Evolutionary conservation across 2,329 filamentous ascomycete species (phyloP).

Genomic region (Neofusicoccum umdonicola): DNA sequence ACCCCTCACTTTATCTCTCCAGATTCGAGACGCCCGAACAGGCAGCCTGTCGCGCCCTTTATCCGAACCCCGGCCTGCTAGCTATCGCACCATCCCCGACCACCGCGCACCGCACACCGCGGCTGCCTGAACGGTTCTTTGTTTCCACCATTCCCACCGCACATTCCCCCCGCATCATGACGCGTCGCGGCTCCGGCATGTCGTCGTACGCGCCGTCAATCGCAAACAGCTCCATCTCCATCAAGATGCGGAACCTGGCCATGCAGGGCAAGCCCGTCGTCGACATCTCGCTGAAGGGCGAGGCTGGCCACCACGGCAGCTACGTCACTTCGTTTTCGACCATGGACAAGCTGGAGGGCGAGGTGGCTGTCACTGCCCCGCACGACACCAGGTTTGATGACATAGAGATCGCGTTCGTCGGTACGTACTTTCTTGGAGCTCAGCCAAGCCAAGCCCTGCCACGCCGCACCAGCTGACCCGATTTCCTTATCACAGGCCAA

Average conservation of each 20-base stretch:
- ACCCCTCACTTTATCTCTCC: not conserved
- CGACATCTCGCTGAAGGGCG: conserved; percentile 41
- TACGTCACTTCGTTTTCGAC: conserved; percentile 54
- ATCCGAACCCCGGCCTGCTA: not conserved
- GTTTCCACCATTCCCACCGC: not conserved
- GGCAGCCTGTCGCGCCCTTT: not conserved
- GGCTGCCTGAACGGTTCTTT: not conserved
- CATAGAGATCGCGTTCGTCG: conserved; percentile 58
- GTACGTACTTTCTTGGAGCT: conserved; percentile 33
- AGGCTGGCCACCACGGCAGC: conserved; percentile 26
- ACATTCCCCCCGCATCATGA: not conserved
- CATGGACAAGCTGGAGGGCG: conserved; percentile 56
- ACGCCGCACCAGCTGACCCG: conserved; percentile 20
- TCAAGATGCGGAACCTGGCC: conserved; percentile 34
- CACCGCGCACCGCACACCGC: not conserved
- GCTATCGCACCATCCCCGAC: not conserved
- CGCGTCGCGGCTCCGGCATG: not conserved
- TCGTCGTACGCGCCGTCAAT: not conserved
- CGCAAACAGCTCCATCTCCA: conserved; percentile 15
- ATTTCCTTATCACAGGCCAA: conserved; percentile 38
- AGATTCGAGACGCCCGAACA: not conserved
- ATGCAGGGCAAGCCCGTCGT: conserved; percentile 40
- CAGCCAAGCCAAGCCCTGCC: not conserved
- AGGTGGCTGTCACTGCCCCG: conserved; percentile 49
- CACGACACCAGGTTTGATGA: conserved; percentile 57